These are phyloP conservation scores for Xylogone sp. DNA, from an alignment of 2,329 filamentous ascomycete genomes.

Conservation along the genomic window DNA sequence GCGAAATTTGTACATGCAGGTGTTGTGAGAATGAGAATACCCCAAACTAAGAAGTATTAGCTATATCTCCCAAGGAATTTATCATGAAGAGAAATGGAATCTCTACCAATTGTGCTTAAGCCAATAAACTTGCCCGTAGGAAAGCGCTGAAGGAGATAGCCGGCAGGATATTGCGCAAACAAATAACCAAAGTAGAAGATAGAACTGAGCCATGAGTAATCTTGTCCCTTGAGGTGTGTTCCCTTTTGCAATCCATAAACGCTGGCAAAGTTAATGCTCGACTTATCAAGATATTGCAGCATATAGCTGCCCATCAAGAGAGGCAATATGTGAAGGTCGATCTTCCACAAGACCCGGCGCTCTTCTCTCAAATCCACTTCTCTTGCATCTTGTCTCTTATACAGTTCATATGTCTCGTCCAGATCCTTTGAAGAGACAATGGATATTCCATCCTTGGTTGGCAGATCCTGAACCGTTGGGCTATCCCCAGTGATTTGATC, in stretches of 20 bases:
- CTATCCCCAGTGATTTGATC: neutral
- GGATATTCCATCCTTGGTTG: constrained; percentile 1
- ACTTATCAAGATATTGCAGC: constrained; percentile 60
- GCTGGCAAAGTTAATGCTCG: constrained; percentile 44
- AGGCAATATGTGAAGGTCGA: constrained; percentile 49
- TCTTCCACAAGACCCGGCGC: constrained; percentile 45
- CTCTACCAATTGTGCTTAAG: constrained; percentile 31
- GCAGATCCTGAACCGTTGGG: neutral
- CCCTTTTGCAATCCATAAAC: constrained; percentile 42
- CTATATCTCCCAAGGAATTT: constrained; percentile 4
- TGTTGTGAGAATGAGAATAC: constrained; percentile 26
- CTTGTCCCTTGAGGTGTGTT: constrained; percentile 40
- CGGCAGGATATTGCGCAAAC: constrained; percentile 12
- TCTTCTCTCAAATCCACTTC: constrained; percentile 17
- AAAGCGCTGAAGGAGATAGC: constrained; percentile 21
- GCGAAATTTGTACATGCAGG: constrained; percentile 27
- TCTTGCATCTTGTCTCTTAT: constrained; percentile 19
- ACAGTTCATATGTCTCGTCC: constrained; percentile 32
- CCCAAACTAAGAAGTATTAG: constrained; percentile 25
- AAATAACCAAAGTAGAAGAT: constrained; percentile 13
- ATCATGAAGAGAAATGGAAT: constrained; percentile 10
- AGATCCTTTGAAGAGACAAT: constrained; percentile 10
- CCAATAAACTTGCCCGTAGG: constrained; percentile 46
- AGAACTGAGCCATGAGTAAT: constrained; percentile 43
- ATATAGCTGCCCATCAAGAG: constrained; percentile 53